These are phyloP conservation scores for Rubroboletus satanas DNA, from an alignment of 768 basidiomycete species.

Conservation along the genomic window DNA sequence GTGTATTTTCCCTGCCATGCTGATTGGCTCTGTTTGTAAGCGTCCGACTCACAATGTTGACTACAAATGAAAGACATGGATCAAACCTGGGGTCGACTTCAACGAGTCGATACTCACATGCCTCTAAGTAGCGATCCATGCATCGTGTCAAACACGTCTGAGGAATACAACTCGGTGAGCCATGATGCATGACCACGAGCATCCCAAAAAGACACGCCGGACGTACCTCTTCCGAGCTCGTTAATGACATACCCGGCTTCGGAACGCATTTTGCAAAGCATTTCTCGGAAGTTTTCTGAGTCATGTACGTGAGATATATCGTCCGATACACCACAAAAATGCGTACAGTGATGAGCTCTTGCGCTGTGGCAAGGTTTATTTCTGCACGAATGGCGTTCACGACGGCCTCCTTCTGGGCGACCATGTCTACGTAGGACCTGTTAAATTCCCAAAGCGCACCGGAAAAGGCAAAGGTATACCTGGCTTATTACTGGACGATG, in stretches of 20 bases:
- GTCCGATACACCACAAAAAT: neutral
- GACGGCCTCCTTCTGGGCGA: slow-evolving; percentile 39
- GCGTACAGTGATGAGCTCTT: slow-evolving; percentile 73
- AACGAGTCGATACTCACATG: slow-evolving; percentile 51
- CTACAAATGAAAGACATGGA: slow-evolving; percentile 34
- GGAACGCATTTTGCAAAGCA: slow-evolving; percentile 76
- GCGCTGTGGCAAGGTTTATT: slow-evolving; percentile 69
- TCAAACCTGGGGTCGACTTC: slow-evolving; percentile 1
- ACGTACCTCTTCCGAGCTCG: slow-evolving; percentile 67
- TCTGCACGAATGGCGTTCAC: slow-evolving; percentile 68
- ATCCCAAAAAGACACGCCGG: neutral
- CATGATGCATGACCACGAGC: neutral
- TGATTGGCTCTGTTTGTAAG: slow-evolving; percentile 54
- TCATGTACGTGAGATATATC: neutral
- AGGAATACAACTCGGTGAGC: neutral
- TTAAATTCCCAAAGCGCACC: neutral
- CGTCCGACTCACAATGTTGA: slow-evolving; percentile 72
- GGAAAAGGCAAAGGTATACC: slow-evolving; percentile 10
- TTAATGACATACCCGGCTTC: slow-evolving; percentile 68
- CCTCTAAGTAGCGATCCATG: slow-evolving; percentile 80
- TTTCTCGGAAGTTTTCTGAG: slow-evolving; percentile 73
- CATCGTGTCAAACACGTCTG: slow-evolving; percentile 76
- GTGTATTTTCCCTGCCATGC: slow-evolving; percentile 19
- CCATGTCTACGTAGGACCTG: slow-evolving; percentile 30
- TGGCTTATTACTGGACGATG: slow-evolving; percentile 31